Evolutionary conservation across 2,329 filamentous ascomycete species (phyloP), one percentile per base, ranked within the genome.

Genomic region (Metarhizium rileyi): DNA sequence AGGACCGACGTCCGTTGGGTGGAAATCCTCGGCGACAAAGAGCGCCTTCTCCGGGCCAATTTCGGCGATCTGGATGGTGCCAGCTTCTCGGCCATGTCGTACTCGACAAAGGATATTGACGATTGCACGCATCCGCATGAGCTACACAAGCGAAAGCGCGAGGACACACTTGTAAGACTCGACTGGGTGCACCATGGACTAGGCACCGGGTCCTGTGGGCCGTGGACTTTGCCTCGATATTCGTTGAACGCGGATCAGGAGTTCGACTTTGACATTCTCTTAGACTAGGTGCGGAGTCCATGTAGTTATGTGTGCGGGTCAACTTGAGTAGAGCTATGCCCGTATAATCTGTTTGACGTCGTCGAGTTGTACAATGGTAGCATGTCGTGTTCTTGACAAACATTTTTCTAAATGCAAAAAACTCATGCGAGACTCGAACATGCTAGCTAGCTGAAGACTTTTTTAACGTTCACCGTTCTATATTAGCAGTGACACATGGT

Each of bases 121-220:
- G 67, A 69, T 48, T 73, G 74, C 18, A 68, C 65, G 41, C 83
- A 87, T 61, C 81, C 82, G 10, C 74, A 76, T 58, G 80, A 86
- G 66, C 61, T 87, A 55, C 62, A 67, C 52, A 70, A 70, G 61
- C 64, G 67, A 20, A 68, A 61, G 59, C 62, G 67, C 50, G 66
- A 78, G 14, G 74, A 81, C 54, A 73, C 77, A 35, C 62, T 83
- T 27, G 66, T 84, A 2, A 67, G 78, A 49, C 57, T 85, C 50
- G 81, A 85, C 63, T 79, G 74, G 68, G 70, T 67, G 54, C 80
- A 84, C 62, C 80, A 84, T 59, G 81, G 81, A 0, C 56, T 84
- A 28, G 81, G 81, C 0, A 82, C 77, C 9, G 81, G 74, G 6
- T 80, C 75, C 46, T 84, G 81, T 62, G 81, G 81, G 23, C 79